These are phyloP conservation scores for Posidonia oceanica DNA, from an alignment of 116 monocot genomes.

Conservation along the genomic window DNA sequence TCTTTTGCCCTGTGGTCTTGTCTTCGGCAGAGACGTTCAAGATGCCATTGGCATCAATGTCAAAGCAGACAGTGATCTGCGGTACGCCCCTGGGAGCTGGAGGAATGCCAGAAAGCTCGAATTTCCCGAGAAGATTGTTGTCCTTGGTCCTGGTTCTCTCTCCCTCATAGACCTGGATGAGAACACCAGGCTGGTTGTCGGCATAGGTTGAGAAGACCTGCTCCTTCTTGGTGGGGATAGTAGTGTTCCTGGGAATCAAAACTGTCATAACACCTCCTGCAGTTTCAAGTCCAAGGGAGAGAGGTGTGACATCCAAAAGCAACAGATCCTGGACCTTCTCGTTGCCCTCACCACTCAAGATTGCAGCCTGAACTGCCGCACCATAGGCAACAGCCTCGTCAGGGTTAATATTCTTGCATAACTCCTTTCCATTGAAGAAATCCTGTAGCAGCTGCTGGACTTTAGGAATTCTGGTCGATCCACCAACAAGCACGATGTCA, in stretches of 20 bases:
- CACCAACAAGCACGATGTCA: constrained; percentile 36
- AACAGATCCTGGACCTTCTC: constrained; percentile 37
- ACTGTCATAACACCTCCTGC: constrained; percentile 43
- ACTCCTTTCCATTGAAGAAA: constrained; percentile 40
- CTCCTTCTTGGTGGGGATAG: constrained; percentile 43
- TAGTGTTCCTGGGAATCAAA: constrained; percentile 35
- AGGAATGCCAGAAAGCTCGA: constrained; percentile 28
- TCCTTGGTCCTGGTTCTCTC: constrained; percentile 26
- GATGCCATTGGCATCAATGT: constrained; percentile 29
- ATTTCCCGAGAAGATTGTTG: constrained; percentile 31
- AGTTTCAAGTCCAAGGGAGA: constrained; percentile 36
- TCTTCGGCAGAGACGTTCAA: constrained; percentile 29
- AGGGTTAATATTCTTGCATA: constrained; percentile 41
- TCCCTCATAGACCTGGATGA: constrained; percentile 39
- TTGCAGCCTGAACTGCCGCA: constrained; percentile 37
- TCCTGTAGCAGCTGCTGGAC: constrained; percentile 36
- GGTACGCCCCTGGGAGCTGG: constrained; percentile 28
- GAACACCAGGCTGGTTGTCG: constrained; percentile 35
- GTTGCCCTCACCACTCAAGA: constrained; percentile 25
- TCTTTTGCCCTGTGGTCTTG: constrained; percentile 36
- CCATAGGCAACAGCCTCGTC: constrained; percentile 37
- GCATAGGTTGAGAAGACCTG: constrained; percentile 42
- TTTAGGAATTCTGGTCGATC: constrained; percentile 32
- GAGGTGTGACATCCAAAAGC: constrained; percentile 32
- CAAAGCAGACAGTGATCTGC: constrained; percentile 32